Evolutionary conservation across 768 basidiomycete genomes (phyloP), one percentile per base, ranked within the genome.

Genomic region (Lyophyllum semitale): DNA sequence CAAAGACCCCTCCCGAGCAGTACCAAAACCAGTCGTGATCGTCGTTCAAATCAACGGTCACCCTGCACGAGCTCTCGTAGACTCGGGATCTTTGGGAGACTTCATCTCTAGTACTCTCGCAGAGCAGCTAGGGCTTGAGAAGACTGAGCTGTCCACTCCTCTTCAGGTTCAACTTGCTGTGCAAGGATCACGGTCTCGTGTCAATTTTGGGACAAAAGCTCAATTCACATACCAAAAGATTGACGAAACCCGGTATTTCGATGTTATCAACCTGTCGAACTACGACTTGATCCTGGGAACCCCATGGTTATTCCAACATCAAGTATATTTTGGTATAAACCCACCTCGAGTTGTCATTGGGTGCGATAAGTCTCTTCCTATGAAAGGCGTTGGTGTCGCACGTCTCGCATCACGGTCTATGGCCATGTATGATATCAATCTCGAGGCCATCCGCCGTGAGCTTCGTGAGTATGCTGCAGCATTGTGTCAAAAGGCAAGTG

Each of bases 31-130:
- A 0, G 29, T 75, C 0, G 63, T 73, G 0, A 55, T 76, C 0
- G 64, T 64, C 0, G 66, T 66, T 0, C 44, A 65, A 1, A 55
- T 77, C 8, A 72, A 73, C 53, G 72, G 66, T 0, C 53, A 71
- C 8, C 67, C 69, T 0, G 68, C 59, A 0, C 53, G 69, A 2
- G 73, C 75, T 0, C 50, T 77, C 8, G 41, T 78, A n/a, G 74
- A 77, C 46, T 66, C 69, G 0, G 73, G 73, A 13, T 77, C 76
- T 0, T 48, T 73, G 0, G 68, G 71, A 2, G 76, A 77, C 51
- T 76, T 78, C 35, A 68, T 76, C 50, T 71, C 71, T 3, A 64
- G 69, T 2, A 59, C 55, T 4, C 17, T 75, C 2, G 73, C 64
- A 8, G 69, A 75, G 53, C 75, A 77, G 53, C 47, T 77, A 1